Evolutionary conservation across 768 basidiomycete species (phyloP), one percentile per base, ranked within the genome.

Genomic region (Leucogyrophana mollusca): DNA sequence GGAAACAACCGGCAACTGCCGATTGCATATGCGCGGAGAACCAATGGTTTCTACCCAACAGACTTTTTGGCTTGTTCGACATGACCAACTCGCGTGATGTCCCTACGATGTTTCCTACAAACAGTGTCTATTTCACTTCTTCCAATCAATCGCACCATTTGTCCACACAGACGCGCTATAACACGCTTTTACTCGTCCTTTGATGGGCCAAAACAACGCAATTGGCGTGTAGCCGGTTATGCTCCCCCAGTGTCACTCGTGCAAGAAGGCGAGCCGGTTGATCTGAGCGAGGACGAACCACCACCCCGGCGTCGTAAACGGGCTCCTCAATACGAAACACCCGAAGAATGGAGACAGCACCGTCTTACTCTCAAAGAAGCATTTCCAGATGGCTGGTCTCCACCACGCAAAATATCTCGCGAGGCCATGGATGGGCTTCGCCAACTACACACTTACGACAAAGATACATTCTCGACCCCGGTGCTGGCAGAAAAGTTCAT

Each of bases 341-440:
- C 82, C 38, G 62, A 65, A 20, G 69, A 78, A 59, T 73, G 72
- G 71, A 66, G 64, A 49, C 64, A 58, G 17, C 83, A 87, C 63
- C 76, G 79, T 34, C 61, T 68, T 35, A 56, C 66, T 9, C 70
- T 87, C 48, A 76, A 73, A 45, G 69, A 76, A 51, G 56, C 62
- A 3, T 87, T 85, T 58, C 85, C 84, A 21, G 63, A 68, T 9
- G 84, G 84, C 36, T 94, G 90, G 90, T 70, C 73, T 40, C 91
- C 91, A 20, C 85, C 85, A 46, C 83, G 81, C 56, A 90, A 89
- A 60, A 61, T 94, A 43, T 88, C 88, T 11, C 77, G 87, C 45
- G 84, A 87, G 56, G 89, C 90, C 27, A 93, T 93, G 90, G 83
- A 85, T 52, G 82, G 84, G 13, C 64, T 94, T 48, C 79, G 86